A percentile compares a stretch with the other conserved stretches of the same genome.
Evolutionary conservation across 192 early-diverging fungal genomes (phyloP).

Genomic region (Backusella luteola): DNA sequence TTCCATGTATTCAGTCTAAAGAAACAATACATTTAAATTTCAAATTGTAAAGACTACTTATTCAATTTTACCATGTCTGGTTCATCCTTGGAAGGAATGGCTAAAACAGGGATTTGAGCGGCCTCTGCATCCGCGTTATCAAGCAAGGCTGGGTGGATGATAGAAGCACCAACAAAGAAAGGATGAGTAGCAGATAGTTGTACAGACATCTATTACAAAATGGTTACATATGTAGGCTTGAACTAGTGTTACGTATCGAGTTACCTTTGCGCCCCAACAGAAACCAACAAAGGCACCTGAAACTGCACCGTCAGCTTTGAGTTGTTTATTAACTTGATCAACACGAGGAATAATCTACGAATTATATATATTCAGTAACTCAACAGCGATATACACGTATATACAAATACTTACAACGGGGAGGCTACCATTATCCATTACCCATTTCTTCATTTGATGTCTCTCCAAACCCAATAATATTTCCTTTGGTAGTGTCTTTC

Average conservation of each 20-base stretch:
- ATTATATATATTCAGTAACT: not conserved
- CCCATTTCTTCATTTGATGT: slow-evolving; percentile 39
- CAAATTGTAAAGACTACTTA: not conserved
- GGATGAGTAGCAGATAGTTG: slow-evolving; percentile 43
- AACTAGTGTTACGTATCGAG: too few species aligned
- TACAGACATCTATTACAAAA: slow-evolving; percentile 37
- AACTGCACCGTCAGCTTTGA: slow-evolving; percentile 43
- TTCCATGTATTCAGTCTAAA: slow-evolving; percentile 29
- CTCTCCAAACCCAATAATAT: slow-evolving; percentile 33
- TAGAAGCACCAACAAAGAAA: slow-evolving; percentile 47
- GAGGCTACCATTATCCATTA: not conserved
- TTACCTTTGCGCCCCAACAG: slow-evolving; percentile 66
- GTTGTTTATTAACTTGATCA: slow-evolving; percentile 17
- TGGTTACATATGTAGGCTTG: not conserved
- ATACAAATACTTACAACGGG: not conserved
- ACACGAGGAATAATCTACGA: not conserved
- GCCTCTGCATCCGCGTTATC: slow-evolving; percentile 44
- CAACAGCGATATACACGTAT: not conserved
- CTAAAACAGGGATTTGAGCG: slow-evolving; percentile 55
- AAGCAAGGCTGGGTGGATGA: slow-evolving; percentile 64
- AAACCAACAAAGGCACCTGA: slow-evolving; percentile 60
- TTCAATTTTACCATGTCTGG: slow-evolving; percentile 34
- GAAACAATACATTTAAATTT: not conserved
- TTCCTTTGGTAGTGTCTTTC: slow-evolving; percentile 39
- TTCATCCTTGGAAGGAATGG: slow-evolving; percentile 67